Base-by-base conservation (phyloP, 106 monocot genomes). In the Xerophyta viscosa region DNA sequence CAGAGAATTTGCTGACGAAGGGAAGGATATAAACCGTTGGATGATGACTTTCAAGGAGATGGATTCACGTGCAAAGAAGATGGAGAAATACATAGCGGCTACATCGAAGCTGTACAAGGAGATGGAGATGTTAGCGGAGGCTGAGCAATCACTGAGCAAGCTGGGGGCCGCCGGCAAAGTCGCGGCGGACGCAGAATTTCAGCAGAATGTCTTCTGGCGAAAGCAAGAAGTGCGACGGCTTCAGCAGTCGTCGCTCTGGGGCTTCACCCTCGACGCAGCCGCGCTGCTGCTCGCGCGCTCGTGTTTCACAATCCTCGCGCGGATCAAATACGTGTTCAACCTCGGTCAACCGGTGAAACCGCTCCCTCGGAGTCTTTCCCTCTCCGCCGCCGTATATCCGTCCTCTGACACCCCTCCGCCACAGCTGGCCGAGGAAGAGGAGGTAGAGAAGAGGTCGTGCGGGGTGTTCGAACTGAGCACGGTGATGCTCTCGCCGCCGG, bases 181-280 rank as follows among this genome's bases (percentile, higher is more conserved):
- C 20, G 27, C 57, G 31, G n/a, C 63, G 6, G 45, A 61, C 36
- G 58, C 53, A 10, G 82, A 76, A 10, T 24, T 59, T n/a, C 76
- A 82, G 59, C 70, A 80, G 62, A 68, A 60, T 67, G 50, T 87
- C 8, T 65, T 63, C 33, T 71, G 53, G 65, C 52, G 70, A 60
- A 66, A 66, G 52, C 79, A 71, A 20, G 68, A 71, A 58, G 71
- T 92, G 2, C 74, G 80, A 56, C 31, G 58, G 19, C 30, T 87
- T 27, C 69, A 70, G 57, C 76, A 83, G 44, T 45, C 65, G 17
- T 92, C 92, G 0, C 43, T 87, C 0, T 92, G 92, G 92, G 22
- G 41, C 9, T 36, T 29, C 63, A 54, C 49, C 28, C 71, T 76
- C 57, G 92, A 92, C 60, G 22, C 37, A 29, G 70, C 44, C 26